These are phyloP conservation scores for Cyclocybe aegerita DNA, from an alignment of 768 basidiomycete species.

Conservation along the genomic window DNA sequence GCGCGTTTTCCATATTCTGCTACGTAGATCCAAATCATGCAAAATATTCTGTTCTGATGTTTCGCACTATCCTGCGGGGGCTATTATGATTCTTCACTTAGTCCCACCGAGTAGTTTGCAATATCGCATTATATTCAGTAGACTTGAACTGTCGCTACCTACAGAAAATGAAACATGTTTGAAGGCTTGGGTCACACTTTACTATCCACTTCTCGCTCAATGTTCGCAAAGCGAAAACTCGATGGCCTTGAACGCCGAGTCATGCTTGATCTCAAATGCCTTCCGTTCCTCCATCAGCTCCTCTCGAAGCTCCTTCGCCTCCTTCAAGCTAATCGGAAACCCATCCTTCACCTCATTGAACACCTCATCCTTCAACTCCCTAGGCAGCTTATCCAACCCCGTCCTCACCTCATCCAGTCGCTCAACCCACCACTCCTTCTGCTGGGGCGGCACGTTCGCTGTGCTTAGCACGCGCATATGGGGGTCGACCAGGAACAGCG, in stretches of 20 bases:
- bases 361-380: conserved; percentile 13
- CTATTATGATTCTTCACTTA: too few species aligned
- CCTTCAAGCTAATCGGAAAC: conserved; percentile 24
- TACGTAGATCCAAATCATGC: too few species aligned
- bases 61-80: too few species aligned
- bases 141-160: too few species aligned
- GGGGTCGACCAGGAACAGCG: conserved; percentile 41
- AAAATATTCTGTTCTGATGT: too few species aligned
- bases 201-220: conserved; percentile 3
- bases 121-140: too few species aligned
- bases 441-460: conserved; percentile 29
- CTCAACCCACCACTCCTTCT: conserved; percentile 28
- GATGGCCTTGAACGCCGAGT: conserved; percentile 5
- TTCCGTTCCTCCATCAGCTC: conserved; percentile 32
- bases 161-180: too few species aligned
- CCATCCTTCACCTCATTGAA: conserved; percentile 10
- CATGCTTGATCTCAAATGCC: conserved; percentile 14
- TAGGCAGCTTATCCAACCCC: conserved; percentile 8
- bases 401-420: conserved; percentile 7
- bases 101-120: too few species aligned
- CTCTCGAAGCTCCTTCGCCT: conserved; percentile 25
- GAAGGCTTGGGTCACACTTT: too few species aligned
- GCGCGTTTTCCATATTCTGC: too few species aligned
- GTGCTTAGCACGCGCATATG: conserved; percentile 26
- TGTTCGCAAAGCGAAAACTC: conserved; percentile 26